Conservation (phyloP, 805 yeast genomes). For the Myxozyma sirexii region DNA sequence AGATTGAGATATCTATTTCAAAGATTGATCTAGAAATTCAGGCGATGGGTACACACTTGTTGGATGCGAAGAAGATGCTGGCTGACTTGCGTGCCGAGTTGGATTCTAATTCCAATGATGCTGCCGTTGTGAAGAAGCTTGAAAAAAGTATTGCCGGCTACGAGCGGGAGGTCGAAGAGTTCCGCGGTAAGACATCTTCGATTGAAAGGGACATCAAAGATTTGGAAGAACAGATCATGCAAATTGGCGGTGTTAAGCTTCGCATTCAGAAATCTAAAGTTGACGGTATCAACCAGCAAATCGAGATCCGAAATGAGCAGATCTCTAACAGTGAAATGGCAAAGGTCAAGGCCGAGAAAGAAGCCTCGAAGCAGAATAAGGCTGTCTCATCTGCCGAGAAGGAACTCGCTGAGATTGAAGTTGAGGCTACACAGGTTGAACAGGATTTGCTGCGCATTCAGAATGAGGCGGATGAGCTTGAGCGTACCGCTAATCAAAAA, state of each 20-base stretch:
- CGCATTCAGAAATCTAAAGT: constrained; percentile 81
- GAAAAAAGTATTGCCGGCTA: constrained; percentile 12
- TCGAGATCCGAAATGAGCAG: constrained; percentile 61
- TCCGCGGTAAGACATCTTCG: constrained; percentile 59
- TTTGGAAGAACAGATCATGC: constrained; percentile 78
- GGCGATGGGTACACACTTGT: constrained; percentile 57
- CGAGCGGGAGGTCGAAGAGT: constrained; percentile 47
- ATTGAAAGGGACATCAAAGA: constrained; percentile 58
- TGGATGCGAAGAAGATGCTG: constrained; percentile 50
- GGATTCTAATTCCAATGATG: constrained; percentile 33
- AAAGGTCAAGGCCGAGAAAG: constrained; percentile 64
- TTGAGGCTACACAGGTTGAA: constrained; percentile 45
- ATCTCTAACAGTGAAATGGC: constrained; percentile 59
- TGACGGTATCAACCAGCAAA: constrained; percentile 67
- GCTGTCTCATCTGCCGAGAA: constrained; percentile 50
- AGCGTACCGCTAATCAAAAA: constrained; percentile 33
- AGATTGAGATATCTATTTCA: constrained; percentile 62
- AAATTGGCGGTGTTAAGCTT: constrained; percentile 86
- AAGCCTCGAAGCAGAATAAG: constrained; percentile 57
- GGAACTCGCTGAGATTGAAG: constrained; percentile 49
- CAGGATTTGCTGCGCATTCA: constrained; percentile 47
- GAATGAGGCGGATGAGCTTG: constrained; percentile 32
- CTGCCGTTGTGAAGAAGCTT: constrained; percentile 43
- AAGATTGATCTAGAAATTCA: constrained; percentile 66
- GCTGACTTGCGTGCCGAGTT: constrained; percentile 43